Conservation (phyloP, 139 green algal species). For the Tetraselmis chui region DNA sequence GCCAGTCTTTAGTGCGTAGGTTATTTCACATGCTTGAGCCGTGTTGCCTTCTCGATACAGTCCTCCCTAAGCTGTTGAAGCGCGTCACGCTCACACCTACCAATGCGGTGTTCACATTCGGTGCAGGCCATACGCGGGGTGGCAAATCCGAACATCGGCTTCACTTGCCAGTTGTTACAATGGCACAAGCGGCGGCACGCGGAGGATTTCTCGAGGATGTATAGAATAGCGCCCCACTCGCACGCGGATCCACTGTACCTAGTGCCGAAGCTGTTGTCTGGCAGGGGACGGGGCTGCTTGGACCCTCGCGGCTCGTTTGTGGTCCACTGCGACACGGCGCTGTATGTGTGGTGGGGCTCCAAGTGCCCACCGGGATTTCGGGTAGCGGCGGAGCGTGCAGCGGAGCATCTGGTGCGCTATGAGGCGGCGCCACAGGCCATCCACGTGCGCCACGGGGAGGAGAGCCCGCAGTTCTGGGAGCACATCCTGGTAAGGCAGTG, state of each 20-base stretch:
- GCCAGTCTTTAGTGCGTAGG: too few relatives aligned
- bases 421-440: conserved; percentile 28
- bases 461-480: conserved; percentile 18
- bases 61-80: too few relatives aligned
- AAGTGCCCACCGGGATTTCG: conserved; percentile 21
- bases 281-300: conserved; percentile 13
- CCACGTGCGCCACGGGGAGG: conserved; percentile 38
- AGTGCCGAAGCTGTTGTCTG: conserved; percentile 23
- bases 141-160: conserved; percentile 93
- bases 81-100: too few relatives aligned
- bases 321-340: conserved; percentile 18
- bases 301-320: conserved; percentile 18
- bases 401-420: conserved; percentile 39
- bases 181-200: conserved; percentile 69
- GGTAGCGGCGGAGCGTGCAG: conserved; percentile 32
- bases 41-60: too few relatives aligned
- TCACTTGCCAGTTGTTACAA: conserved; percentile 80
- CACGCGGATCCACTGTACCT: conserved; percentile 48
- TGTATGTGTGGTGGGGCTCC: conserved; percentile 21
- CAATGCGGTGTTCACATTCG: too few relatives aligned
- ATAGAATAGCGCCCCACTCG: conserved; percentile 66
- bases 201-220: conserved; percentile 38
- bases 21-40: too few relatives aligned
- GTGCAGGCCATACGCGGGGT: conserved; percentile 71
- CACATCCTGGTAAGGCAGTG: neutral